Conservation (phyloP, 1,284 basidiomycete species). For the Paramarasmius palmivorus region DNA sequence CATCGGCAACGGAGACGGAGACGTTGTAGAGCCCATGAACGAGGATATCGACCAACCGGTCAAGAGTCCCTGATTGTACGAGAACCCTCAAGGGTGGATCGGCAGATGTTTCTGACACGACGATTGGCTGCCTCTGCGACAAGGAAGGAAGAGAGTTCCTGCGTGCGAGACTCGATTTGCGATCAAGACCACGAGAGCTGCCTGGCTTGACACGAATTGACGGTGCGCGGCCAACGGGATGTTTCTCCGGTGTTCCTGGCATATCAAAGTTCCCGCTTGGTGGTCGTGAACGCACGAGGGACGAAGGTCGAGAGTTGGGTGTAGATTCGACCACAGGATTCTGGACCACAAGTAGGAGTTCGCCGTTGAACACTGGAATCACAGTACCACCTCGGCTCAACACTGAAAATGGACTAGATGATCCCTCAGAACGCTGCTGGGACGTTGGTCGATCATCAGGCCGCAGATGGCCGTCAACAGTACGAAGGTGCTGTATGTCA, state of each 20-base stretch:
- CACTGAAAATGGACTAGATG: conserved; percentile 34
- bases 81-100: conserved; percentile 72
- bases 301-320: conserved; percentile 55
- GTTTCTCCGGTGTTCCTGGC: conserved; percentile 35
- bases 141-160: conserved; percentile 77
- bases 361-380: conserved; percentile 73
- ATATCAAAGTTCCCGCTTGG: conserved; percentile 56
- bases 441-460: conserved; percentile 30
- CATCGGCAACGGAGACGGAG: conserved; percentile 76
- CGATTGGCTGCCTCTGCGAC: conserved; percentile 58
- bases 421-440: conserved; percentile 28
- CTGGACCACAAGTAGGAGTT: conserved; percentile 68
- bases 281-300: conserved; percentile 60
- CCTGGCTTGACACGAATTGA: conserved; percentile 76
- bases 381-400: conserved; percentile 64
- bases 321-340: conserved; percentile 39
- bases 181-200: conserved; percentile 63
- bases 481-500: conserved; percentile 54
- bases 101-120: conserved; percentile 57
- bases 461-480: conserved; percentile 37
- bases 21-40: conserved; percentile 77
- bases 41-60: conserved; percentile 70
- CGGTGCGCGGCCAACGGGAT: conserved; percentile 54
- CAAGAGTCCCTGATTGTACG: conserved; percentile 75
- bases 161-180: conserved; percentile 70